A percentile compares a stretch with the other conserved stretches of the same genome.
Evolutionary conservation across 768 basidiomycete genomes (phyloP).

Genomic region (Ramaria sp.): DNA sequence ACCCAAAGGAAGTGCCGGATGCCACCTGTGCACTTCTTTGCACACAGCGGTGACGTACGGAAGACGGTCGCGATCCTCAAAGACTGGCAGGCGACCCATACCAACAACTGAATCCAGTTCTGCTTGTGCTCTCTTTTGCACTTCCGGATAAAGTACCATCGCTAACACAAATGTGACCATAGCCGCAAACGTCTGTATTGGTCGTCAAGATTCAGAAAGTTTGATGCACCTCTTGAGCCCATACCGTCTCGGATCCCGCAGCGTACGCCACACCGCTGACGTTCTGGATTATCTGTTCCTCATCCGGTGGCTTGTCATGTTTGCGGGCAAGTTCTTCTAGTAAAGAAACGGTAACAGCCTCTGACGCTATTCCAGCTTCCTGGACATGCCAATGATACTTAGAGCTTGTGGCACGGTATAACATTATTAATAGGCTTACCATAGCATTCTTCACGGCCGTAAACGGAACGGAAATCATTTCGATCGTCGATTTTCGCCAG

Average conservation of each 20-base stretch:
- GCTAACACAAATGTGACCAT: constrained; percentile 8
- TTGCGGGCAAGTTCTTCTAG: background rate
- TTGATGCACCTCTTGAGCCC: background rate
- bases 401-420: background rate
- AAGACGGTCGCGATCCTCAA: background rate
- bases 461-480: constrained; percentile 40
- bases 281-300: constrained; percentile 7
- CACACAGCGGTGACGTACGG: constrained; percentile 5
- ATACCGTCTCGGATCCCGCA: constrained; percentile 8
- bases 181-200: constrained; percentile 6
- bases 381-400: background rate
- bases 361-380: constrained; percentile 1
- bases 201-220: background rate
- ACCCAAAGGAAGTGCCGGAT: constrained; percentile 8
- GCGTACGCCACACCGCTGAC: background rate
- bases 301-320: background rate
- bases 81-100: background rate
- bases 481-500: constrained; percentile 37
- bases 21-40: constrained; percentile 5
- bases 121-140: constrained; percentile 7
- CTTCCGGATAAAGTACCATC: constrained; percentile 9
- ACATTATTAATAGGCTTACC: constrained; percentile 19
- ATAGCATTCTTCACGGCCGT: constrained; percentile 26
- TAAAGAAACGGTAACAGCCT: background rate
- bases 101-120: constrained; percentile 6